A percentile compares a stretch with the other conserved stretches of the same genome.
Evolutionary conservation across 768 basidiomycete species (phyloP).

Genomic region (Sporobolomyces pararoseus): DNA sequence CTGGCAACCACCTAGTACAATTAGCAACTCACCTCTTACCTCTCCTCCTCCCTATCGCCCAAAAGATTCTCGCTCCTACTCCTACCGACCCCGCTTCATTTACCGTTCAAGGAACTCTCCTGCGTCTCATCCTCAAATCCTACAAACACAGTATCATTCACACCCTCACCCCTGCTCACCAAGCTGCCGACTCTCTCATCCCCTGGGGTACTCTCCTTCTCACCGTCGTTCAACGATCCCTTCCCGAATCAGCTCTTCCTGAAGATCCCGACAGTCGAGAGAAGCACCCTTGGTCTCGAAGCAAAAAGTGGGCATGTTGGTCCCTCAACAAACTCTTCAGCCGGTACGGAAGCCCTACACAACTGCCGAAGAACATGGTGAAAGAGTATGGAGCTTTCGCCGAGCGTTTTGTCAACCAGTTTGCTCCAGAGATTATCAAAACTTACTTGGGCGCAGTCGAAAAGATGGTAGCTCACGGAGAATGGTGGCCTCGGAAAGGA

Average conservation of each 20-base stretch:
- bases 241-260: constrained; percentile 59
- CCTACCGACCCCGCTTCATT: constrained; percentile 54
- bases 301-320: constrained; percentile 90
- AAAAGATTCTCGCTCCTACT: constrained; percentile 62
- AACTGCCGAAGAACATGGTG: constrained; percentile 65
- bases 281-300: constrained; percentile 79
- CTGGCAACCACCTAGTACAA: constrained; percentile 37
- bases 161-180: constrained; percentile 68
- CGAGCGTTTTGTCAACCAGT: constrained; percentile 89
- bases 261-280: constrained; percentile 72
- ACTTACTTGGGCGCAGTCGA: constrained; percentile 69
- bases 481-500: constrained; percentile 73
- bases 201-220: constrained; percentile 82
- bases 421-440: constrained; percentile 82
- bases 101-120: constrained; percentile 59
- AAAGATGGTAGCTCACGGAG: constrained; percentile 62
- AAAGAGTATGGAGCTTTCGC: constrained; percentile 66
- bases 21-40: constrained; percentile 68
- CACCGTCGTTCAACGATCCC: constrained; percentile 64
- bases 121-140: constrained; percentile 80
- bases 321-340: constrained; percentile 74
- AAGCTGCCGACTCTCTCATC: constrained; percentile 65
- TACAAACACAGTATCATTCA: constrained; percentile 79
- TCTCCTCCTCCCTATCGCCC: constrained; percentile 68
- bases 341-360: constrained; percentile 80